A percentile compares a stretch with the other conserved stretches of the same genome.
phyloP scores from a whole-genome alignment of 2,329 filamentous ascomycete genomes.

The Ceratocystis smalleyi region DNA sequence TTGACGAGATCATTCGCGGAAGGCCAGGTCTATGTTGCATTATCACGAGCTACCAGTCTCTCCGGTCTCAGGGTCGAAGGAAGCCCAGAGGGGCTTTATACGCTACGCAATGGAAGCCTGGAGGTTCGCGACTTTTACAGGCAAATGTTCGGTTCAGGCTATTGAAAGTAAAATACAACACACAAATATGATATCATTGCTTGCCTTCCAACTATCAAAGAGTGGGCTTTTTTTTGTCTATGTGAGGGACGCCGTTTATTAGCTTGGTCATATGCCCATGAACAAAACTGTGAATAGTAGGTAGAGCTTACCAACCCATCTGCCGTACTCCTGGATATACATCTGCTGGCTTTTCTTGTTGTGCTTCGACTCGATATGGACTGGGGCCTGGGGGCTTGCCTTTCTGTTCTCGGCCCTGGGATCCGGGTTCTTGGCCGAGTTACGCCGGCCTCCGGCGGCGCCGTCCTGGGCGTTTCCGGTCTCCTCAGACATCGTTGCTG shows the following conservation, averaged over 20 bases:
- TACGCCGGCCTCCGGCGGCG: not conserved
- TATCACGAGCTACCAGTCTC: not conserved
- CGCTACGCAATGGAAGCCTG: not conserved
- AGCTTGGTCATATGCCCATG: not conserved
- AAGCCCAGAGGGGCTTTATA: not conserved
- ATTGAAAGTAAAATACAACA: not conserved
- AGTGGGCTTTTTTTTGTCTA: not conserved
- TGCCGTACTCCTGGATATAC: not conserved
- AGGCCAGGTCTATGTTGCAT: not conserved
- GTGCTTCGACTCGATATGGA: not conserved
- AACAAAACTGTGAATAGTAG: not conserved
- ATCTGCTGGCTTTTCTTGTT: not conserved
- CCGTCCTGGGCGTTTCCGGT: too few species aligned
- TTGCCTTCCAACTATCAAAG: not conserved
- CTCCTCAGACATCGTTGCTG: not conserved
- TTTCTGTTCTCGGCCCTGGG: not conserved
- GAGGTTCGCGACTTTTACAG: not conserved
- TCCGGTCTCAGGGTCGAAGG: not conserved
- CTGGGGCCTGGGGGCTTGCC: not conserved
- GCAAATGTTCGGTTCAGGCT: not conserved
- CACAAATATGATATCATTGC: not conserved
- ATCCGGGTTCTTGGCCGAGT: not conserved
- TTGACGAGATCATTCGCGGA: not conserved
- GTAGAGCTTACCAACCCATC: not conserved
- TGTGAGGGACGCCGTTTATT: not conserved